phyloP scores from a whole-genome alignment of 345 rosid species.

The Salix purpurea region DNA sequence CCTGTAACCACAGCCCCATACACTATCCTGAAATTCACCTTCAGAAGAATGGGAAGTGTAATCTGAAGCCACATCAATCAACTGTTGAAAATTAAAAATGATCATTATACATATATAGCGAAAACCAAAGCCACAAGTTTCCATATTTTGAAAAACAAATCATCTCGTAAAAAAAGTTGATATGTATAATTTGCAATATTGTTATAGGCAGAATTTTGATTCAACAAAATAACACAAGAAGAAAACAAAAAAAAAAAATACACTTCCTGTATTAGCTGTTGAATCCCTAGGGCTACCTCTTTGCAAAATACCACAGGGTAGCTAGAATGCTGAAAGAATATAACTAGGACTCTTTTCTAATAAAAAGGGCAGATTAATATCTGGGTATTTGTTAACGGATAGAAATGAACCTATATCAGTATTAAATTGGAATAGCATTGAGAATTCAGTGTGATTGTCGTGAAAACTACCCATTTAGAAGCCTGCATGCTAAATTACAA shows the following conservation, averaged over 20 bases:
- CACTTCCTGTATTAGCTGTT: too few relatives aligned
- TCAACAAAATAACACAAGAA: background rate
- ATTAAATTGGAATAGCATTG: background rate
- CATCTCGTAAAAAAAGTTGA: too few relatives aligned
- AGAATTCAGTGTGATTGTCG: background rate
- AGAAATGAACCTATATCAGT: background rate
- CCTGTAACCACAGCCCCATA: slow-evolving; percentile 64
- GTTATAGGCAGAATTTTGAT: too few relatives aligned
- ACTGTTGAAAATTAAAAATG: slow-evolving; percentile 37
- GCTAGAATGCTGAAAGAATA: background rate
- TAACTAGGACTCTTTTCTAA: background rate
- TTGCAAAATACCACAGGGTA: background rate
- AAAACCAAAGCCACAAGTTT: background rate
- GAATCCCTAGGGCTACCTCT: background rate
- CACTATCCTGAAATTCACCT: slow-evolving; percentile 48
- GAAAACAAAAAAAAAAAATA: too few relatives aligned
- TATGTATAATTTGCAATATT: too few relatives aligned
- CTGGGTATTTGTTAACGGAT: background rate
- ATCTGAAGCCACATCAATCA: slow-evolving; percentile 45
- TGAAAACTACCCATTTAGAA: background rate
- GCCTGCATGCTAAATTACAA: background rate
- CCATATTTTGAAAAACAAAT: background rate
- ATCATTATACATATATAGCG: background rate
- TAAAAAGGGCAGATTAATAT: background rate
- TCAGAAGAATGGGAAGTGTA: slow-evolving; percentile 50